These are phyloP conservation scores for Trametes cingulata DNA, from an alignment of 768 basidiomycete genomes.

Conservation along the genomic window DNA sequence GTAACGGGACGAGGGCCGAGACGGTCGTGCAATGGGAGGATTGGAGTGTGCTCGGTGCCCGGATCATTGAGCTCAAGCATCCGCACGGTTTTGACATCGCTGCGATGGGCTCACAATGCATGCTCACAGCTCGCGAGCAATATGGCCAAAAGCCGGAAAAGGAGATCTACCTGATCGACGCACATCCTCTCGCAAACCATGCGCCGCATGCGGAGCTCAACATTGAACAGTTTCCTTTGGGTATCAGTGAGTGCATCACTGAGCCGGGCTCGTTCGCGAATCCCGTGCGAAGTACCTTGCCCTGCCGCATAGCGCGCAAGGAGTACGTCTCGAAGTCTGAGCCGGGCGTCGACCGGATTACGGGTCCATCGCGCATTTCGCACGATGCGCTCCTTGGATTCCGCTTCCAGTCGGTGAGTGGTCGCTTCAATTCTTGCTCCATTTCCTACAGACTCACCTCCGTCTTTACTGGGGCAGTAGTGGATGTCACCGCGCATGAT, in stretches of 20 bases:
- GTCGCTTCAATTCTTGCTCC: too few species aligned
- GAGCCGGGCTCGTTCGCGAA: not conserved
- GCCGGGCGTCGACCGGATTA: not conserved
- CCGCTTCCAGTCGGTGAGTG: too few species aligned
- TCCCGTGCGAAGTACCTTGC: slow-evolving; percentile 1
- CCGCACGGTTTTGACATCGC: not conserved
- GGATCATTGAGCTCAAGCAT: not conserved
- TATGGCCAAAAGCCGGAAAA: not conserved
- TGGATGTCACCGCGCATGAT: too few species aligned
- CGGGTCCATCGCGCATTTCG: not conserved
- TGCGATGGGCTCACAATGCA: not conserved
- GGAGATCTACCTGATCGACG: not conserved
- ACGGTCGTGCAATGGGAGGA: not conserved
- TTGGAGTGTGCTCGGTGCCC: slow-evolving; percentile 1
- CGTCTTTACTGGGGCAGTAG: too few species aligned
- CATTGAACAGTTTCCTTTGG: not conserved
- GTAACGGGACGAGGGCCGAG: not conserved
- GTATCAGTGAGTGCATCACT: not conserved
- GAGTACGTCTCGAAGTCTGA: not conserved
- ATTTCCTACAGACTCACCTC: too few species aligned
- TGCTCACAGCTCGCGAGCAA: not conserved
- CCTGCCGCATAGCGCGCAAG: not conserved
- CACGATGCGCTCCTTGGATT: not conserved
- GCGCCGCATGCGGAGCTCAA: not conserved
- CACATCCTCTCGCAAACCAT: not conserved